phyloP scores from a whole-genome alignment of 2,329 filamentous ascomycete species.

The Exophiala spinifera region DNA sequence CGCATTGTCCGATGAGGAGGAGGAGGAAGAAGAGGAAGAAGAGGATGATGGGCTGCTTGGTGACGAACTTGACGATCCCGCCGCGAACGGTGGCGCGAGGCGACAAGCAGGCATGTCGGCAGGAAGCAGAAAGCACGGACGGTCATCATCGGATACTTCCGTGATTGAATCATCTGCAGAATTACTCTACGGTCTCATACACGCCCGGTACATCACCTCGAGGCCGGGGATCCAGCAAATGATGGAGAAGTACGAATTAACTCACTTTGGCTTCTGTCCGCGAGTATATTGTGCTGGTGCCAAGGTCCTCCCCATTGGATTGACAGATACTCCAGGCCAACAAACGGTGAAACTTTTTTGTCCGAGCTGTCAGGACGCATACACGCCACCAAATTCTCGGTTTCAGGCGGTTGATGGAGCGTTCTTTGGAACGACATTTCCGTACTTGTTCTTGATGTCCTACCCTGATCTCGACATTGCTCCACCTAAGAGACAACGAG shows the following conservation, averaged over 20 bases:
- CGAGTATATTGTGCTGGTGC: constrained; percentile 87
- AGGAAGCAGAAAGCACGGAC: constrained; percentile 65
- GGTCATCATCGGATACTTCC: constrained; percentile 87
- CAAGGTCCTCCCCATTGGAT: constrained; percentile 86
- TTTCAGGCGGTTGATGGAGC: constrained; percentile 97
- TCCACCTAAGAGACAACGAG: constrained; percentile 59
- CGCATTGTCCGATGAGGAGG: constrained; percentile 53
- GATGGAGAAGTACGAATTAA: constrained; percentile 97
- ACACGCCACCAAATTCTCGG: constrained; percentile 92
- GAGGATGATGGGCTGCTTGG: constrained; percentile 66
- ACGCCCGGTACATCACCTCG: constrained; percentile 97
- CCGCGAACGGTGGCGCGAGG: constrained; percentile 52
- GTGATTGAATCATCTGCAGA: constrained; percentile 98
- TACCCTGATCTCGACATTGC: constrained; percentile 91
- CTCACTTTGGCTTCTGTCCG: constrained; percentile 95
- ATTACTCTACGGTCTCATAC: constrained; percentile 95
- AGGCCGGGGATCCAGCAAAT: constrained; percentile 96
- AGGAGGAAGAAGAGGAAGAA: constrained; percentile 64
- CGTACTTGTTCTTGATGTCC: constrained; percentile 94
- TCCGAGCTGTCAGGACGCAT: constrained; percentile 92
- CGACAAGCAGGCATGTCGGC: constrained; percentile 44
- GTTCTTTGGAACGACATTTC: constrained; percentile 97
- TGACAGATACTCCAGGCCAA: constrained; percentile 90
- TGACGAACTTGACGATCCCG: constrained; percentile 52
- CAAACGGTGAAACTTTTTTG: constrained; percentile 99